Conservation (phyloP, 805 yeast species). For the Sugiyamaella mastotermitis region DNA sequence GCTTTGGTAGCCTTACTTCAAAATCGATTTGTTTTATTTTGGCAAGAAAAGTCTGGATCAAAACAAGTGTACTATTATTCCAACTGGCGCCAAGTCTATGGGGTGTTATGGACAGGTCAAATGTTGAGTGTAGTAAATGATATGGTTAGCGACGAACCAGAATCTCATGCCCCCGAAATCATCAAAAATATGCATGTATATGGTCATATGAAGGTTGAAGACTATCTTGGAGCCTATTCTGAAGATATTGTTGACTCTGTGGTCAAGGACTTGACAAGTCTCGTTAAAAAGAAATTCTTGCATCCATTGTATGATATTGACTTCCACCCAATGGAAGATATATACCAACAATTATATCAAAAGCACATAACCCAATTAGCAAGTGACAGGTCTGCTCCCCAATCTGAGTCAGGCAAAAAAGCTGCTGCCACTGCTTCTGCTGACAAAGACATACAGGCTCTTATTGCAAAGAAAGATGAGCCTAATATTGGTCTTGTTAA, state of each 20-base stretch:
- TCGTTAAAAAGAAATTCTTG: constrained; percentile 47
- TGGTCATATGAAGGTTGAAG: constrained; percentile 59
- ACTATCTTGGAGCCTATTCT: constrained; percentile 34
- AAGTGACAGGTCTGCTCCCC: constrained; percentile 10
- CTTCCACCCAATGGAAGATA: constrained; percentile 29
- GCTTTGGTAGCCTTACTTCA: constrained; percentile 74
- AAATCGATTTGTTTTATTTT: constrained; percentile 64
- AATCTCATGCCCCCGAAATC: constrained; percentile 47
- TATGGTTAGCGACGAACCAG: constrained; percentile 25
- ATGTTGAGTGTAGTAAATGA: constrained; percentile 43
- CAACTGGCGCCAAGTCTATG: constrained; percentile 57
- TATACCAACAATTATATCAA: constrained; percentile 19
- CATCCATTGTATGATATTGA: constrained; percentile 39
- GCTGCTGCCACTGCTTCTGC: constrained; percentile 59
- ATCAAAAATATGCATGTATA: constrained; percentile 62
- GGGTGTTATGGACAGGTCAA: constrained; percentile 71
- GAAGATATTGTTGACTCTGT: constrained; percentile 29
- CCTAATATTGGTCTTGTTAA: constrained; percentile 17
- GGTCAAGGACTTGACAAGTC: constrained; percentile 32
- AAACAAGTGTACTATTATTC: constrained; percentile 42
- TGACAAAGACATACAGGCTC: constrained; percentile 23
- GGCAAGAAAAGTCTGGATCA: constrained; percentile 38
- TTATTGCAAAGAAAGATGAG: constrained; percentile 17
- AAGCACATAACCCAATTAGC: constrained; percentile 17
- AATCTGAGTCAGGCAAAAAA: constrained; percentile 51